Conservation (phyloP, 1,284 basidiomycete genomes). For the Trichosporon ovoides region DNA sequence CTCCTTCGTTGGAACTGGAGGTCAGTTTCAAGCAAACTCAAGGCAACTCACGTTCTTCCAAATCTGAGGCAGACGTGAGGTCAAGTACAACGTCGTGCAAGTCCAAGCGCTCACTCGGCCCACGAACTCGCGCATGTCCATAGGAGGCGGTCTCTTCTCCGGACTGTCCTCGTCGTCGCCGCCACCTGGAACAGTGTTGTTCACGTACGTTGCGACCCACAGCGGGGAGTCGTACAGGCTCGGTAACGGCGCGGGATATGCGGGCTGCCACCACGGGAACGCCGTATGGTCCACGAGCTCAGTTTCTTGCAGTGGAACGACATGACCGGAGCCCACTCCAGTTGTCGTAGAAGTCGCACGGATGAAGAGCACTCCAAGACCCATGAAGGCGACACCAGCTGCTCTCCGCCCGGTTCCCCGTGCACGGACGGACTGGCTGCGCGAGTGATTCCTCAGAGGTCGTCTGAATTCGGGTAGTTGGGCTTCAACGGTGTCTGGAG, state of each 20-base stretch:
- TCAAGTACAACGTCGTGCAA: constrained; percentile 84
- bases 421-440: constrained; percentile 12
- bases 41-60: constrained; percentile 82
- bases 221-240: not conserved
- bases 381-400: constrained; percentile 48
- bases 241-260: not conserved
- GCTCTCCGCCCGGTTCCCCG: constrained; percentile 26
- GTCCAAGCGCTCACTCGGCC: constrained; percentile 87
- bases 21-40: not conserved
- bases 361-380: constrained; percentile 34
- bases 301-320: not conserved
- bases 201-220: not conserved
- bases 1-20: constrained; percentile 78
- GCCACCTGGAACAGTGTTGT: not conserved
- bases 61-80: constrained; percentile 85
- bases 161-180: not conserved
- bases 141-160: not conserved
- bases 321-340: not conserved
- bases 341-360: constrained; percentile 12
- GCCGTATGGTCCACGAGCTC: not conserved
- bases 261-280: not conserved
- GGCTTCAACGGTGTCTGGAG: constrained; percentile 13
- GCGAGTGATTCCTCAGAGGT: not conserved
- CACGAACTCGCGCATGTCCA: constrained; percentile 50
- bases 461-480: constrained; percentile 18